Conservation (phyloP, 192 early-diverging fungal species). For the Coemansia reversa region DNA sequence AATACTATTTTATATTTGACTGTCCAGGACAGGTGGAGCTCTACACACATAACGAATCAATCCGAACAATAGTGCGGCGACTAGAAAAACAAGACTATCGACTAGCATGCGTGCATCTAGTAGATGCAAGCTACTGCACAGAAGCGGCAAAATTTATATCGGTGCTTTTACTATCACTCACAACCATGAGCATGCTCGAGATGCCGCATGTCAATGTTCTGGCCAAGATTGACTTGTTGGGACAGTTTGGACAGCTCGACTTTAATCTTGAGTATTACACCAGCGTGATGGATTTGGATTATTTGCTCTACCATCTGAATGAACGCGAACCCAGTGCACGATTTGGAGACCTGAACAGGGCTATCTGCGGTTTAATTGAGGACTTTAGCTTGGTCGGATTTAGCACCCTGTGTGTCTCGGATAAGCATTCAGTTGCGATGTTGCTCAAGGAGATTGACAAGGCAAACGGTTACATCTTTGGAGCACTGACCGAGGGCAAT, state of each 20-base stretch:
- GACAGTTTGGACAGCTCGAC: conserved; percentile 66
- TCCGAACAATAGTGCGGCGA: conserved; percentile 71
- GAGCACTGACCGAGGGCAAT: conserved; percentile 72
- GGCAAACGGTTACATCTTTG: conserved; percentile 90
- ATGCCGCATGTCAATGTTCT: conserved; percentile 97
- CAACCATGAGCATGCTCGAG: conserved; percentile 92
- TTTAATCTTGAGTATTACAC: conserved; percentile 96
- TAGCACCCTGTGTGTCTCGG: conserved; percentile 78
- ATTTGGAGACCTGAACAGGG: conserved; percentile 74
- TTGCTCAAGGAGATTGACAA: conserved; percentile 82
- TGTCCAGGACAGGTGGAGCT: conserved; percentile 98
- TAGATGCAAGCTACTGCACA: conserved; percentile 90
- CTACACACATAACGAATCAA: conserved; percentile 88
- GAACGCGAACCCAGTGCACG: conserved; percentile 55
- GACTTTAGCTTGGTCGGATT: conserved; percentile 92
- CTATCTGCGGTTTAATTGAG: conserved; percentile 87
- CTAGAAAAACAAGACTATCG: conserved; percentile 66
- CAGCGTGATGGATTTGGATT: conserved; percentile 85
- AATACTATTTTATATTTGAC: conserved; percentile 91
- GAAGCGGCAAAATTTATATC: conserved; percentile 95
- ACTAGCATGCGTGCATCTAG: conserved; percentile 80
- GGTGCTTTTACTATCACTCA: conserved; percentile 80
- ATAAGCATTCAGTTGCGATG: conserved; percentile 78
- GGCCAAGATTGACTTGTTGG: conserved; percentile 90
- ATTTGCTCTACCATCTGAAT: conserved; percentile 76